Evolutionary conservation across 352 stramenopile species (phyloP), one percentile per base, ranked within the genome.

Genomic region (Aphanomyces cochlioides): DNA sequence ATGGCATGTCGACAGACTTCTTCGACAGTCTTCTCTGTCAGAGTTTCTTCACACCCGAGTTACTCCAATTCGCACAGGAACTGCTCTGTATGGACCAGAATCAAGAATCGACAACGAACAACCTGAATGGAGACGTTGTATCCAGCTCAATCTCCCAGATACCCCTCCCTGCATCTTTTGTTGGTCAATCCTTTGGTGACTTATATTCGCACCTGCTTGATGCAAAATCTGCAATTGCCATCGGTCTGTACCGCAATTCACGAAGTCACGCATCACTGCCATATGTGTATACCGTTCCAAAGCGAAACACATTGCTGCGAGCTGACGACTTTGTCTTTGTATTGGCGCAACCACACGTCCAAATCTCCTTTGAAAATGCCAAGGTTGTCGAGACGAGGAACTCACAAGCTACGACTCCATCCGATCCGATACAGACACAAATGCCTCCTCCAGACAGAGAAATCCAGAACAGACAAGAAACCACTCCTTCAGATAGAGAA

Each of bases 11-110:
- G 19, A 79, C 82, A 54, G 83, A 89, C 56, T 77, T 89, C 37
- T 90, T 90, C 47, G 81, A 90, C 78, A 90, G 84, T 47, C 83
- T 90, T 76, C 63, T 90, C 21, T 90, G 83, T 39, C 81, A 89
- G 50, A 89, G 81, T 65, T 89, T 80, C 71, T 90, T 87, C 72
- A 90, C 79, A 0, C 79, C 83, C 12, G 79, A 78, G 28, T 63
- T 90, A 28, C 78, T 88, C 8, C 79, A 77, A 15, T 88, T 90
- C 70, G 81, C 86, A 50, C 79, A 86, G 47, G 79, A 83, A 34
- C 72, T 90, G n/a, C 74, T 90, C 1, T 90, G 85, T 58, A 84
- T 80, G 3, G 79, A 90, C 48, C 81, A 87, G 48, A 79, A 78
- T 1, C 13, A 47, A 28, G 40, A 67, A 5, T 40, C 38, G 15